These are phyloP conservation scores for Colletotrichum scovillei DNA, from an alignment of 2,329 filamentous ascomycete species.

Conservation along the genomic window DNA sequence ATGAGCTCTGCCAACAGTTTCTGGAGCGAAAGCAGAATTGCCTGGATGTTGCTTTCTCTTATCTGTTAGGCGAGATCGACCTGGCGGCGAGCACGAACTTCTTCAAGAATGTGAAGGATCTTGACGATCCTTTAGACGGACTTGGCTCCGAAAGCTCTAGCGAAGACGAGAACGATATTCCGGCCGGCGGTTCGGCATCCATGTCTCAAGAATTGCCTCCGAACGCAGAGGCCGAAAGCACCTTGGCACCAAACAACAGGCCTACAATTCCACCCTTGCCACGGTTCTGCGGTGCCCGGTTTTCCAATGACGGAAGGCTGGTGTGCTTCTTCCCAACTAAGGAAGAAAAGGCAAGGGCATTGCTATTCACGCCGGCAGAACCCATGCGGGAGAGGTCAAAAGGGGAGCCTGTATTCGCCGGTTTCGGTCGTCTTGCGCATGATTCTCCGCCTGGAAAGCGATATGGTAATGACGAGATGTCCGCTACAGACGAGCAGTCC, in stretches of 20 bases:
- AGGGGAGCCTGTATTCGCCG: conserved; percentile 67
- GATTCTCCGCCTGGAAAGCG: conserved; percentile 61
- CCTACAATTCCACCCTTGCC: conserved; percentile 67
- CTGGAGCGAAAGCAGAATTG: conserved; percentile 70
- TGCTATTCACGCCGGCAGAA: conserved; percentile 60
- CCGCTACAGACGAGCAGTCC: conserved; percentile 62
- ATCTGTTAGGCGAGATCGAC: conserved; percentile 72
- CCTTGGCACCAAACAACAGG: conserved; percentile 62
- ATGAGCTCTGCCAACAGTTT: conserved; percentile 66
- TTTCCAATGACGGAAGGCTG: conserved; percentile 71
- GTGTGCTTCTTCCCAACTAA: conserved; percentile 78
- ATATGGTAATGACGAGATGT: conserved; percentile 60
- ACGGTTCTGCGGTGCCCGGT: conserved; percentile 69
- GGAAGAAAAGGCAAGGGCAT: conserved; percentile 66
- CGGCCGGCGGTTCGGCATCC: conserved; percentile 63
- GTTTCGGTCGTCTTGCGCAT: conserved; percentile 66
- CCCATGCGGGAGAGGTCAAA: conserved; percentile 60
- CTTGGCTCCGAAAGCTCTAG: conserved; percentile 84
- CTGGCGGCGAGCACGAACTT: conserved; percentile 69
- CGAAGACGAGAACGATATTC: conserved; percentile 75
- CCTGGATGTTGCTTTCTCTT: conserved; percentile 70
- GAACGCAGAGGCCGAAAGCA: conserved; percentile 64
- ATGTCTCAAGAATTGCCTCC: conserved; percentile 72
- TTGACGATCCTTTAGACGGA: conserved; percentile 67
- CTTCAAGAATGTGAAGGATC: conserved; percentile 73